Evolutionary conservation across 352 stramenopile genomes (phyloP).

Genomic region (Globisporangium rhizosaccharum): DNA sequence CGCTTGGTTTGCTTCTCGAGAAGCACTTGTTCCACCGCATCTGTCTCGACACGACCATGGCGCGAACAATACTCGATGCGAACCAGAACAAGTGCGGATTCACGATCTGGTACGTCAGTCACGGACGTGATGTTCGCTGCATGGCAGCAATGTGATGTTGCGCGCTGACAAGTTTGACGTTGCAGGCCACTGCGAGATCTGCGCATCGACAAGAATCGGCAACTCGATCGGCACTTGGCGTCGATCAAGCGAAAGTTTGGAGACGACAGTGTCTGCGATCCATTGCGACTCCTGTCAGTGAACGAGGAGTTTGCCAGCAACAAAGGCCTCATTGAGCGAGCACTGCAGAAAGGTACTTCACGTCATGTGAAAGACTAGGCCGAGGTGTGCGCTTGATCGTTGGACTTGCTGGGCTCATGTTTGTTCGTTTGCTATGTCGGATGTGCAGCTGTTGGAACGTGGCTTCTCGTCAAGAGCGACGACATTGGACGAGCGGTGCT

Average conservation of each 20-base stretch:
- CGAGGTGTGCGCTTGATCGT: not conserved
- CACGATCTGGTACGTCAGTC: constrained; percentile 2
- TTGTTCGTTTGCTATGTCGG: not conserved
- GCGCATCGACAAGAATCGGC: not conserved
- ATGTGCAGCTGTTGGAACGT: constrained; percentile 9
- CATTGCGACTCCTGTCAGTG: not conserved
- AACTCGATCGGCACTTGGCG: not conserved
- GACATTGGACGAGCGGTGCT: constrained; percentile 14
- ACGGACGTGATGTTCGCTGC: no score
- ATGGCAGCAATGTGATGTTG: no score
- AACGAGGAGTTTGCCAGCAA: not conserved
- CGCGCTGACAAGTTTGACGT: not conserved
- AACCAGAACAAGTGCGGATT: constrained; percentile 5
- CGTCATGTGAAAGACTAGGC: no score
- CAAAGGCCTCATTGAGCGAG: not conserved
- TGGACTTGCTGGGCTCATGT: not conserved
- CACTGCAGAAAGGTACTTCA: not conserved
- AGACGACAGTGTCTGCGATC: not conserved
- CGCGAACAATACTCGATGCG: not conserved
- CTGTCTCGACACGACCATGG: constrained; percentile 3
- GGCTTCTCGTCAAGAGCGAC: constrained; percentile 14
- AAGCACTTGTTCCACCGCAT: constrained; percentile 13
- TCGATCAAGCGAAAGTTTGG: not conserved
- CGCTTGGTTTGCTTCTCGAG: constrained; percentile 13
- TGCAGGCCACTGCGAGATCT: not conserved